Evolutionary conservation across 2,329 filamentous ascomycete species (phyloP).

Genomic region (Scedosporium aurantiacum): DNA sequence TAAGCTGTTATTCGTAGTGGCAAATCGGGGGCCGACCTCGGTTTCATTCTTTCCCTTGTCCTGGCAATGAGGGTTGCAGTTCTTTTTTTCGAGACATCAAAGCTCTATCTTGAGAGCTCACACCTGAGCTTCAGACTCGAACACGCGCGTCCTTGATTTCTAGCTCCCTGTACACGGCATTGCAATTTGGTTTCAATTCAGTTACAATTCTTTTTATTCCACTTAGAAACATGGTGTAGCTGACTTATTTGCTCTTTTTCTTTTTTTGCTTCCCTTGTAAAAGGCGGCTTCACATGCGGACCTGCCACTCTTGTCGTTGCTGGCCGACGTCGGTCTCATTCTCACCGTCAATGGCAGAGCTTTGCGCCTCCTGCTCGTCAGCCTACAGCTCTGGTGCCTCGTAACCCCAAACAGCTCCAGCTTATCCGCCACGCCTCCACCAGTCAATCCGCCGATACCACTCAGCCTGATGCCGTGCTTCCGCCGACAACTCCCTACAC

Average conservation of each 20-base stretch:
- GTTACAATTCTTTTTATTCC: neutral
- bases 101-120: neutral
- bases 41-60: neutral
- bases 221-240: neutral
- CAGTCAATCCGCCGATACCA: neutral
- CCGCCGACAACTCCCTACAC: constrained; percentile 51
- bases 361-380: neutral
- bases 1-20: neutral
- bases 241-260: neutral
- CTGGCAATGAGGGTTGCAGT: too few species aligned
- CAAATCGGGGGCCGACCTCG: neutral
- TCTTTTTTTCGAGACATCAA: too few species aligned
- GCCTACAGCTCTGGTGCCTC: constrained; percentile 1
- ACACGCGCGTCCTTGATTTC: neutral
- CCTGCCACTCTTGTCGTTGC: neutral
- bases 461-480: constrained; percentile 11
- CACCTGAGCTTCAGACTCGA: neutral
- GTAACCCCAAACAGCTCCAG: neutral
- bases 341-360: constrained; percentile 2
- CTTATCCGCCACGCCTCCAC: constrained; percentile 6
- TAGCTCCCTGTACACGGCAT: too few species aligned
- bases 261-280: neutral
- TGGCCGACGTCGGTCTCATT: constrained; percentile 2
- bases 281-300: neutral
- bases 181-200: neutral